Evolutionary conservation across 1,284 basidiomycete genomes (phyloP).

Genomic region (Ganoderma boninense): DNA sequence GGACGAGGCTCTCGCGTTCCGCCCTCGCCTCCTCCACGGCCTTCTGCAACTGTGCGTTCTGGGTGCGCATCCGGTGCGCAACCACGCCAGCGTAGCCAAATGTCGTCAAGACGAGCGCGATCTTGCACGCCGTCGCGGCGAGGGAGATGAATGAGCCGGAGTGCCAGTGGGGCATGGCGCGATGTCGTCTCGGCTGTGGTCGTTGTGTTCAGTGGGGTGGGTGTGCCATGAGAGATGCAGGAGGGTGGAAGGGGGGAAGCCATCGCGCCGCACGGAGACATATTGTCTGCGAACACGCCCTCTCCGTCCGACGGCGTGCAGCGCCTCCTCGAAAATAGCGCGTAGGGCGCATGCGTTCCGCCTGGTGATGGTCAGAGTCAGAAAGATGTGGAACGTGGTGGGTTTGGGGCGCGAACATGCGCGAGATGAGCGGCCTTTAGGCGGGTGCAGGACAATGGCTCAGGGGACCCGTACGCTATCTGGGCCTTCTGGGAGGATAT

Average conservation of each 20-base stretch:
- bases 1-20: conserved; percentile 22
- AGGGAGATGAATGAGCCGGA: conserved; percentile 29
- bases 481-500: conserved; percentile 11
- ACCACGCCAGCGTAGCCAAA: conserved; percentile 28
- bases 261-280: conserved; percentile 15
- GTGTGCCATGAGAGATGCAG: conserved; percentile 17
- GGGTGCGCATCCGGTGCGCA: conserved; percentile 26
- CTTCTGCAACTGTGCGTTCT: conserved; percentile 27
- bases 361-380: conserved; percentile 18
- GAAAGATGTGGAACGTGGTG: conserved; percentile 11
- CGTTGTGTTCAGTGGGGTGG: conserved; percentile 13
- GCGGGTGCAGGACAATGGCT: conserved; percentile 5
- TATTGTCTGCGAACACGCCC: conserved; percentile 21
- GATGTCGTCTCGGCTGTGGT: conserved; percentile 11
- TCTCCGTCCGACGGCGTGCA: conserved; percentile 22
- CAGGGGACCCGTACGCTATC: background rate
- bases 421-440: conserved; percentile 13
- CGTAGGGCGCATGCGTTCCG: conserved; percentile 19
- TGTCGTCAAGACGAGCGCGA: conserved; percentile 32
- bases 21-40: conserved; percentile 24
- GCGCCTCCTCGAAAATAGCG: conserved; percentile 19
- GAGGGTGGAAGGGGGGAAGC: conserved; percentile 3
- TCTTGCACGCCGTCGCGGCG: conserved; percentile 31
- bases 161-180: conserved; percentile 26
- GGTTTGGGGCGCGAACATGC: conserved; percentile 3